Conservation (phyloP, 2,329 filamentous ascomycete genomes). For the Orbilia ellipsospora region DNA sequence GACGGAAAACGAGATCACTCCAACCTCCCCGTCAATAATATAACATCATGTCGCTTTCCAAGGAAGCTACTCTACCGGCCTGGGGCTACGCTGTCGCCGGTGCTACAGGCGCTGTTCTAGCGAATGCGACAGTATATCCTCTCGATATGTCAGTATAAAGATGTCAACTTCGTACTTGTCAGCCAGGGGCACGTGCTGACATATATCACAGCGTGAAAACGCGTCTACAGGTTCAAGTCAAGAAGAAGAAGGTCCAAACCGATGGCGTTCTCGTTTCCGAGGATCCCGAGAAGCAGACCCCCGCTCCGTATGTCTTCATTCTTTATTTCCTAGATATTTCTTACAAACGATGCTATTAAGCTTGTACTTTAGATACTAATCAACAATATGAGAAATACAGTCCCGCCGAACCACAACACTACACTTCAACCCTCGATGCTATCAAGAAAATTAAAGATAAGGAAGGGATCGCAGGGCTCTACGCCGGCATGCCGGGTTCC, state of each 20-base stretch:
- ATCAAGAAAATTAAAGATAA: constrained; percentile 82
- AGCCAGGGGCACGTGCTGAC: constrained; percentile 25
- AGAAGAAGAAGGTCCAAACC: constrained; percentile 67
- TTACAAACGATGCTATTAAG: too few species aligned
- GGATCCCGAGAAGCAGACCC: constrained; percentile 47
- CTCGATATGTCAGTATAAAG: constrained; percentile 82
- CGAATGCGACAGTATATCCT: constrained; percentile 95
- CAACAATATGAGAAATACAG: constrained; percentile 12
- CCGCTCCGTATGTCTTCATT: constrained; percentile 49
- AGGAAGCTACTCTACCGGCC: constrained; percentile 78
- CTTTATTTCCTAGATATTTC: constrained; percentile 38
- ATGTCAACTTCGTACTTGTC: background rate
- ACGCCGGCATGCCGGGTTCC: constrained; percentile 86
- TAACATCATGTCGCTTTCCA: constrained; percentile 65
- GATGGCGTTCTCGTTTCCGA: constrained; percentile 45
- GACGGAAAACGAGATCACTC: constrained; percentile 3
- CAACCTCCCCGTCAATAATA: too few species aligned
- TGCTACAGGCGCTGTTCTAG: constrained; percentile 89
- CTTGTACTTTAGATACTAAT: background rate
- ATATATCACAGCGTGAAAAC: constrained; percentile 81
- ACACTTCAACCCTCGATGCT: constrained; percentile 87
- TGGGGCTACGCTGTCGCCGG: constrained; percentile 95
- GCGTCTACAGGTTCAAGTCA: constrained; percentile 92
- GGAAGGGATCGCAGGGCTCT: constrained; percentile 84
- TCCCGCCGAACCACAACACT: constrained; percentile 70